Evolutionary conservation across 2,329 filamentous ascomycete species (phyloP).

Genomic region (Fusarium euwallaceae): DNA sequence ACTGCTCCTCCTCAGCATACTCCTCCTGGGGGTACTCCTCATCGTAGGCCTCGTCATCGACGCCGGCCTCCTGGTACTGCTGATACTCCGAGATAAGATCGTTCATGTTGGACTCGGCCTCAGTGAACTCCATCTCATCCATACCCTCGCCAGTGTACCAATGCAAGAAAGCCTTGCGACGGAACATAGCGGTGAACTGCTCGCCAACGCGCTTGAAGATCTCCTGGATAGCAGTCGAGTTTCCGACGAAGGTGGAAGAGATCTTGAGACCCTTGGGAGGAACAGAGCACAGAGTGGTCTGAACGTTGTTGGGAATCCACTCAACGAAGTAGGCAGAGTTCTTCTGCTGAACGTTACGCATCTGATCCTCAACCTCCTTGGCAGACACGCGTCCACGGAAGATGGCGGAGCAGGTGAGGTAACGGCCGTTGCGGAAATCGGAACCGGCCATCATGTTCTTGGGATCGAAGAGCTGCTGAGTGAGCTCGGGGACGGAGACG

Average conservation of each 20-base stretch:
- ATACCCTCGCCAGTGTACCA: slow-evolving; percentile 4
- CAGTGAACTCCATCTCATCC: slow-evolving; percentile 1
- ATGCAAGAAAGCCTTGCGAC: slow-evolving; percentile 3
- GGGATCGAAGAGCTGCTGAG: slow-evolving; percentile 4
- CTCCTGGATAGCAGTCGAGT: slow-evolving; percentile 1
- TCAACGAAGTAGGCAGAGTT: slow-evolving; percentile 3
- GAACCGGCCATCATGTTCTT: slow-evolving; percentile 4
- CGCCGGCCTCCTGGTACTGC: slow-evolving; percentile 3
- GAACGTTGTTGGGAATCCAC: slow-evolving; percentile 4
- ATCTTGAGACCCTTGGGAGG: slow-evolving; percentile 3
- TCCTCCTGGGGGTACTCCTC: slow-evolving; percentile 5
- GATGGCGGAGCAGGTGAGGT: background rate
- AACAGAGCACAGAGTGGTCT: slow-evolving; percentile 4
- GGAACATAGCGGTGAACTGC: slow-evolving; percentile 4
- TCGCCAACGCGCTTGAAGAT: slow-evolving; percentile 2
- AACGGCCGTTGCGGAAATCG: slow-evolving; percentile 3
- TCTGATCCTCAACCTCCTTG: slow-evolving; percentile 3
- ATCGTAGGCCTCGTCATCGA: slow-evolving; percentile 4
- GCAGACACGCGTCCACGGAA: background rate
- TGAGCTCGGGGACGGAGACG: slow-evolving; percentile 1
- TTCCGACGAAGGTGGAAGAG: background rate
- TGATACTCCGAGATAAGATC: slow-evolving; percentile 3
- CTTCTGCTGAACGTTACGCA: slow-evolving; percentile 3
- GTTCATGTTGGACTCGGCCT: slow-evolving; percentile 3
- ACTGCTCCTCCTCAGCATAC: slow-evolving; percentile 1